phyloP scores from a whole-genome alignment of 345 rosid genomes.

The Acer campestre region DNA sequence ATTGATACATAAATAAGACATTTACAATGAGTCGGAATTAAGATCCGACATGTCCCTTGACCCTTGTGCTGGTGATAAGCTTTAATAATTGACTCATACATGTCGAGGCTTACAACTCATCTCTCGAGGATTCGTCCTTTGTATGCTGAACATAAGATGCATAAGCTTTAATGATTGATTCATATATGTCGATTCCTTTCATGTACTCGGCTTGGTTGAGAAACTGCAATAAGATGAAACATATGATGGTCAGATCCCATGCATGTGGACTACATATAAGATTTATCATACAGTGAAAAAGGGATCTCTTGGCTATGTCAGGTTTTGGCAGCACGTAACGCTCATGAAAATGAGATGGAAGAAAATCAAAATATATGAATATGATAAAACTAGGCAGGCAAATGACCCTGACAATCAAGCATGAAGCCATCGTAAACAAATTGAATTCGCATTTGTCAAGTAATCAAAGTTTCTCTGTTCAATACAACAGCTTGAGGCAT shows the following conservation, averaged over 20 bases:
- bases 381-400: background rate
- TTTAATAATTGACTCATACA: too few relatives aligned
- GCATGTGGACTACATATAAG: background rate
- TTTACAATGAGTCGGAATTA: background rate
- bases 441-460: background rate
- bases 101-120: constrained; percentile 45
- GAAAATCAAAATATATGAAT: background rate
- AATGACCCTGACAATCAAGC: background rate
- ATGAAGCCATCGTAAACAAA: background rate
- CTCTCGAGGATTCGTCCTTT: constrained; percentile 42
- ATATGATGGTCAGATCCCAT: background rate
- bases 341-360: background rate
- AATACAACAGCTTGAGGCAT: background rate
- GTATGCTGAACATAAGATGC: constrained; percentile 45
- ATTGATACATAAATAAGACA: constrained; percentile 9
- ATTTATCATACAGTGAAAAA: background rate
- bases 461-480: background rate
- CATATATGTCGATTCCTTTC: constrained; percentile 78
- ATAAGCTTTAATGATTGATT: constrained; percentile 67
- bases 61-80: background rate
- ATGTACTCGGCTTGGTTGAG: constrained; percentile 75
- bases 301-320: background rate
- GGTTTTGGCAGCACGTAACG: background rate
- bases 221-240: constrained; percentile 54
- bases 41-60: too few relatives aligned